Evolutionary conservation across 768 basidiomycete genomes (phyloP).

Genomic region (Mycena latifolia): DNA sequence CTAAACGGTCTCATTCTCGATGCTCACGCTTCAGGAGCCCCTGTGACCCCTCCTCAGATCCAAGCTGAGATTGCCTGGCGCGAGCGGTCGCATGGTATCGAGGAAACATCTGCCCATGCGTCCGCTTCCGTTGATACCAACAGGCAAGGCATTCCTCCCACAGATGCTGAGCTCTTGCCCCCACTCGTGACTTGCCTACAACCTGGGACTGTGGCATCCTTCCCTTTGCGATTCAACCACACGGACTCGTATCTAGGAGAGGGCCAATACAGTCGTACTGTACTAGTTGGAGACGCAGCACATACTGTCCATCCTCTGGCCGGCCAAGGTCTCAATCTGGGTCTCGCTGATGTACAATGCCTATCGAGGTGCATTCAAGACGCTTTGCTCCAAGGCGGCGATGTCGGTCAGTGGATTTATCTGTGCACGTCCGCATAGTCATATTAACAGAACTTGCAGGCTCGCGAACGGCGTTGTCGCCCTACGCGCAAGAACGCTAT

Average conservation of each 20-base stretch:
- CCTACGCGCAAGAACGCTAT: conserved; percentile 88
- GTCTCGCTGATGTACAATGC: conserved; percentile 86
- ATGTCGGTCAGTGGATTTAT: conserved; percentile 73
- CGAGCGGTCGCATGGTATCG: conserved; percentile 77
- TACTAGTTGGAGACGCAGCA: conserved; percentile 95
- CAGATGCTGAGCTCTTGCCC: conserved; percentile 74
- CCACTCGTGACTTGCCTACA: conserved; percentile 82
- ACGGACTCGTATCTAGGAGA: conserved; percentile 89
- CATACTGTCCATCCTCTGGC: conserved; percentile 96
- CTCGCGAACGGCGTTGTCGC: conserved; percentile 77
- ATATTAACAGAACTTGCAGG: conserved; percentile 54
- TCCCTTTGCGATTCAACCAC: conserved; percentile 90
- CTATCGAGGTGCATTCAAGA: conserved; percentile 74
- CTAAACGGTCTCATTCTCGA: conserved; percentile 74
- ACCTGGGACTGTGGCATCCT: conserved; percentile 82
- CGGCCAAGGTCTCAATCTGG: conserved; percentile 95
- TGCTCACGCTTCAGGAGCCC: conserved; percentile 55
- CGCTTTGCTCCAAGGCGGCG: conserved; percentile 74
- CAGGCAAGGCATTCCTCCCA: conserved; percentile 66
- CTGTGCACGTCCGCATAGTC: neutral
- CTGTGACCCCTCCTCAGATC: conserved; percentile 64
- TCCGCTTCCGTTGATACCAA: conserved; percentile 51
- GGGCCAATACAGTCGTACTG: conserved; percentile 75
- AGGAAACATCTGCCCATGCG: conserved; percentile 72
- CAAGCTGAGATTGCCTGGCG: conserved; percentile 77